Evolutionary conservation across 176 grass and related monocot genomes (phyloP).

Genomic region (Oryza meyeriana): DNA sequence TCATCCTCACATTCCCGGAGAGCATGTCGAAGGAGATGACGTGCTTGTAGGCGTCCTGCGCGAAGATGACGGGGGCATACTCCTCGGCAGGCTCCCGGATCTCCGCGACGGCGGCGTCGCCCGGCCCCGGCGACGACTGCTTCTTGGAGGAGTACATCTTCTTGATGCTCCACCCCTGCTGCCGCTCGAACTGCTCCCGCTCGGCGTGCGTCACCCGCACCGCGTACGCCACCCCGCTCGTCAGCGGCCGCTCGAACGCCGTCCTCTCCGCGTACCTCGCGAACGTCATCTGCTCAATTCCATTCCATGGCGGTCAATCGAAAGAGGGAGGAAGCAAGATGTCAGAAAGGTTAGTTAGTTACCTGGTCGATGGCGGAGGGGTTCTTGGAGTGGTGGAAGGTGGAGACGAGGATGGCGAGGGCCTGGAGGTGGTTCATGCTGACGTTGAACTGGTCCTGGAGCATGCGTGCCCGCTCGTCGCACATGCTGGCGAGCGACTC

Average conservation of each 20-base stretch:
- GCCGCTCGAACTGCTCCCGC: constrained; percentile 80
- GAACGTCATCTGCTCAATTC: constrained; percentile 63
- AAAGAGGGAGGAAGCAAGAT: too few species aligned
- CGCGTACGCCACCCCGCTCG: constrained; percentile 96
- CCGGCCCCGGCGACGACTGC: constrained; percentile 42
- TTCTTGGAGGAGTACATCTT: constrained; percentile 85
- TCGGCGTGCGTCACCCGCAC: constrained; percentile 74
- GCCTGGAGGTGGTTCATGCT: constrained; percentile 98
- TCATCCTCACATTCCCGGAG: constrained; percentile 62
- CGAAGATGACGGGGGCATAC: constrained; percentile 98
- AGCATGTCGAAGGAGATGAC: constrained; percentile 96
- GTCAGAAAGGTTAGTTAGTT: too few species aligned
- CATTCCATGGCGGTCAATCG: not conserved
- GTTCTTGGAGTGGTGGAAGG: constrained; percentile 81
- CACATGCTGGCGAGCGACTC: constrained; percentile 88
- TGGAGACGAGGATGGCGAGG: constrained; percentile 87
- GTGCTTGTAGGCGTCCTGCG: constrained; percentile 91
- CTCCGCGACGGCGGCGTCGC: constrained; percentile 50
- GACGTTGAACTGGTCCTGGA: constrained; percentile 99
- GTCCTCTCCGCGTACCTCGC: constrained; percentile 94
- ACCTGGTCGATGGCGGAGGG: constrained; percentile 97
- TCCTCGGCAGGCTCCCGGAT: constrained; percentile 56
- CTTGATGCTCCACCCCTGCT: constrained; percentile 93
- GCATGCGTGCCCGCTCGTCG: constrained; percentile 91
- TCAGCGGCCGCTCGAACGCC: constrained; percentile 94